Base-by-base conservation (phyloP, 2,329 filamentous ascomycete species). In the Albophoma yamanashiensis region DNA sequence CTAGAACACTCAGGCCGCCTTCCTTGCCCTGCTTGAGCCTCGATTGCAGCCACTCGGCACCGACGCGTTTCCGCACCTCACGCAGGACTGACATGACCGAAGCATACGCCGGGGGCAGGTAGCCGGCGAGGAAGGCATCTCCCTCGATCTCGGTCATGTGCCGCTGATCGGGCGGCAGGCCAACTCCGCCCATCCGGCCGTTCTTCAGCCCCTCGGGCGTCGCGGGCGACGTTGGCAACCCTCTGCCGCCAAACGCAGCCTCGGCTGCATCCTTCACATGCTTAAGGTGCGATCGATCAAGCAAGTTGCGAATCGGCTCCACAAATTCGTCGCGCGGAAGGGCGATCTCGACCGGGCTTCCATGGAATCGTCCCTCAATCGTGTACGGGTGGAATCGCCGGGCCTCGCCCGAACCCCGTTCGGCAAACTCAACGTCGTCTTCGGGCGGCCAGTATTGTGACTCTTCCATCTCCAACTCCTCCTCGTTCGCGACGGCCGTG, bases 221-320 rank as follows among this genome's bases (percentile, higher is more conserved):
- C 1, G 86, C 82, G 0, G 89, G 86, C 1, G 91, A 95, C 68
- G 88, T 81, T 3, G 92, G 92, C 20, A 97, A 77, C 0, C 86
- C 84, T 4, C 75, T 74, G 0, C 93, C 93, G 52, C 92, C 93
- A 70, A 96, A 93, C 0, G 84, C 80, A 52, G 79, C 82, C 65
- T 90, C 84, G 0, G 92, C 89, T 1, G 88, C 82, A 60, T 88
- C 82, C 40, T 81, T 79, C 39, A 97, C 78, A 69, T 99, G 94
- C 60, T 86, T 88, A 52, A 86, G 83, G 60, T 91, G 83, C 59
- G 85, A 83, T 59, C 87, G 78, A 17, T 80, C 79, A 2, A 97
- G 78, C 2, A 96, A 78, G 5, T 82, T 74, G 2, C 83, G 79
- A 22, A 96, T 86, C 0, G 92, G 92, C 4, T 82, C 76, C 11